Evolutionary conservation across 441 rosid genomes (phyloP).

Genomic region (Pelargonium citronellum): DNA sequence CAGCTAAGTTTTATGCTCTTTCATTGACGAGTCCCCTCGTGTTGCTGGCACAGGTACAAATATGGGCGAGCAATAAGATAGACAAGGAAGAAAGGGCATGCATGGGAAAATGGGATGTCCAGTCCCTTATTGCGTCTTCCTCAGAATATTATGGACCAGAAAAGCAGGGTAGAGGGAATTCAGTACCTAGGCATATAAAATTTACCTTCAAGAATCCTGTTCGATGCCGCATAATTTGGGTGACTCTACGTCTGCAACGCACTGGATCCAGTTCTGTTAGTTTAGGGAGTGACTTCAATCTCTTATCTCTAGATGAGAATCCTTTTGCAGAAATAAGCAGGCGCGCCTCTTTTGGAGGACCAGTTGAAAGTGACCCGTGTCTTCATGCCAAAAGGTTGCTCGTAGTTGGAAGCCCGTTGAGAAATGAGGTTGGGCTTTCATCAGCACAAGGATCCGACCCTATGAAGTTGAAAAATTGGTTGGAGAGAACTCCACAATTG

Average conservation of each 20-base stretch:
- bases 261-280: constrained; percentile 83
- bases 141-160: constrained; percentile 76
- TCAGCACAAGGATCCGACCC: constrained; percentile 49
- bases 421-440: constrained; percentile 34
- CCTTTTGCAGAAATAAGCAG: constrained; percentile 71
- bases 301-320: constrained; percentile 77
- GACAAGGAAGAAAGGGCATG: constrained; percentile 73
- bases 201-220: constrained; percentile 66
- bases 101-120: constrained; percentile 94
- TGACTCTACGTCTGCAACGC: constrained; percentile 64
- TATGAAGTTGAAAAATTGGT: constrained; percentile 50
- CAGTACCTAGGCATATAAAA: constrained; percentile 75
- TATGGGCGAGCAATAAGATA: constrained; percentile 92
- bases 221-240: constrained; percentile 86
- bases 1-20: constrained; percentile 7
- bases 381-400: constrained; percentile 82
- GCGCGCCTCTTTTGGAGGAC: constrained; percentile 84
- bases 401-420: constrained; percentile 59
- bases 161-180: constrained; percentile 37
- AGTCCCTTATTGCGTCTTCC: constrained; percentile 55
- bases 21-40: constrained; percentile 19
- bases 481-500: constrained; percentile 73
- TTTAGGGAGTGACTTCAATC: constrained; percentile 61
- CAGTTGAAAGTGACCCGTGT: constrained; percentile 59
- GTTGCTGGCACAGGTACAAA: constrained; percentile 61